Conservation (phyloP, 805 yeast species). For the Hanseniaspora osmophila region DNA sequence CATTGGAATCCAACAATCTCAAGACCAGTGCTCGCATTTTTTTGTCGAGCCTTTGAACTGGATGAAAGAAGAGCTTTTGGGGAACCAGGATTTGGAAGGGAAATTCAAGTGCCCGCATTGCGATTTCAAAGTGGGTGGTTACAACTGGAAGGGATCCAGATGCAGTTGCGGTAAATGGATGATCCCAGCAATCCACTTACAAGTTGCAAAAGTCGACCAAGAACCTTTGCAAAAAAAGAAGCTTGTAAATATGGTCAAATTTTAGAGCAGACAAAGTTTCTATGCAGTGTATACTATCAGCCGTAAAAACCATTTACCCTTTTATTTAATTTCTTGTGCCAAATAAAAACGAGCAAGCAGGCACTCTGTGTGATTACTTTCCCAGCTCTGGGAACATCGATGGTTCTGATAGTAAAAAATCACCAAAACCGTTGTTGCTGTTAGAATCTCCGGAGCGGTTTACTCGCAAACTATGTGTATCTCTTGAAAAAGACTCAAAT, state of each 20-base stretch:
- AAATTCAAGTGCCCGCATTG: slow-evolving; percentile 78
- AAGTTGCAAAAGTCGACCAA: slow-evolving; percentile 68
- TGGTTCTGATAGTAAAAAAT: too few species aligned
- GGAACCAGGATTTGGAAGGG: slow-evolving; percentile 68
- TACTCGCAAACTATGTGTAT: neutral
- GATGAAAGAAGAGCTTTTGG: slow-evolving; percentile 72
- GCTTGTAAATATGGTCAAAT: slow-evolving; percentile 16
- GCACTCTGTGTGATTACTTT: too few species aligned
- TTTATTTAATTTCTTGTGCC: too few species aligned
- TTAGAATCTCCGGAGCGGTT: neutral
- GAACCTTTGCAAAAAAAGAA: slow-evolving; percentile 17
- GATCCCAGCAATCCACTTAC: slow-evolving; percentile 78
- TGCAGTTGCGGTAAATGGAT: slow-evolving; percentile 96
- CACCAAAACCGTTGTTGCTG: too few species aligned
- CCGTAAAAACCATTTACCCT: too few species aligned
- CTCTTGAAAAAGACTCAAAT: slow-evolving; percentile 5
- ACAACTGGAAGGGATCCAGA: slow-evolving; percentile 86
- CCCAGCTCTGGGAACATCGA: too few species aligned
- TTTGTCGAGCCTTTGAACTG: slow-evolving; percentile 81
- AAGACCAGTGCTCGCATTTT: slow-evolving; percentile 61
- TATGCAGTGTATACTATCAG: neutral
- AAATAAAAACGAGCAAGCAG: too few species aligned
- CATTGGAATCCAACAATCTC: slow-evolving; percentile 41
- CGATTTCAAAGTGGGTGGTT: slow-evolving; percentile 73
- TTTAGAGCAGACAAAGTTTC: slow-evolving; percentile 4